phyloP scores from a whole-genome alignment of 1,284 basidiomycete genomes.

The Rhodotorula sp. region DNA sequence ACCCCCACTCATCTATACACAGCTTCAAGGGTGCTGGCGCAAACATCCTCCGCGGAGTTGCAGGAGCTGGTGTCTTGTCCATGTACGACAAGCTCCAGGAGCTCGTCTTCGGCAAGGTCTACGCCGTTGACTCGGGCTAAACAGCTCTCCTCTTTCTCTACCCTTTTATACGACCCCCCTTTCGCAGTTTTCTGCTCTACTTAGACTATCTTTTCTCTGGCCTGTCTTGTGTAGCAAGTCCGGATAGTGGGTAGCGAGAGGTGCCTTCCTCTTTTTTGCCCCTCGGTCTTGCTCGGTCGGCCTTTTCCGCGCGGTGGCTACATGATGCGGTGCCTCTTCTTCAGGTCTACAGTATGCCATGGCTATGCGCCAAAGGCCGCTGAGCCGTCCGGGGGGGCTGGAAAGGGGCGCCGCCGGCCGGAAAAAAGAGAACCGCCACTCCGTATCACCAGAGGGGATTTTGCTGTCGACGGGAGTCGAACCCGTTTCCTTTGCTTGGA shows the following conservation, averaged over 20 bases:
- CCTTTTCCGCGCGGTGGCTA: too few relatives aligned
- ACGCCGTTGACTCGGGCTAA: conserved; percentile 29
- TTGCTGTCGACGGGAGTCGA: conserved; percentile 3
- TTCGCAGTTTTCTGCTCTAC: background rate
- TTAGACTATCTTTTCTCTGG: too few relatives aligned
- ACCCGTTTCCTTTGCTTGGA: conserved; percentile 7
- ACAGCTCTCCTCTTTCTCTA: background rate
- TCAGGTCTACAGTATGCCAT: too few relatives aligned
- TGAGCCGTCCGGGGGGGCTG: too few relatives aligned
- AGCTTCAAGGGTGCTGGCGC: conserved; percentile 67
- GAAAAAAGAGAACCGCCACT: too few relatives aligned
- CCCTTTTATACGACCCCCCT: background rate
- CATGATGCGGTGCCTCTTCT: too few relatives aligned
- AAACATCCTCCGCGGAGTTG: conserved; percentile 86
- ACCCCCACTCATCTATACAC: background rate
- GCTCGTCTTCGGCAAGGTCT: conserved; percentile 68
- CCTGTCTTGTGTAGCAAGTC: too few relatives aligned
- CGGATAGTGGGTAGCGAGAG: too few relatives aligned
- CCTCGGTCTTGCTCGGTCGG: too few relatives aligned
- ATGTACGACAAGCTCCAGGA: conserved; percentile 67
- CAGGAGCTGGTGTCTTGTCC: conserved; percentile 57
- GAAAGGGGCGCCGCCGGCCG: too few relatives aligned
- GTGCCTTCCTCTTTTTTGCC: too few relatives aligned
- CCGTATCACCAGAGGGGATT: background rate
- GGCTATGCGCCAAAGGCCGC: too few relatives aligned